Evolutionary conservation across 805 yeast genomes (phyloP).

Genomic region (Nakazawaea ambrosiae): DNA sequence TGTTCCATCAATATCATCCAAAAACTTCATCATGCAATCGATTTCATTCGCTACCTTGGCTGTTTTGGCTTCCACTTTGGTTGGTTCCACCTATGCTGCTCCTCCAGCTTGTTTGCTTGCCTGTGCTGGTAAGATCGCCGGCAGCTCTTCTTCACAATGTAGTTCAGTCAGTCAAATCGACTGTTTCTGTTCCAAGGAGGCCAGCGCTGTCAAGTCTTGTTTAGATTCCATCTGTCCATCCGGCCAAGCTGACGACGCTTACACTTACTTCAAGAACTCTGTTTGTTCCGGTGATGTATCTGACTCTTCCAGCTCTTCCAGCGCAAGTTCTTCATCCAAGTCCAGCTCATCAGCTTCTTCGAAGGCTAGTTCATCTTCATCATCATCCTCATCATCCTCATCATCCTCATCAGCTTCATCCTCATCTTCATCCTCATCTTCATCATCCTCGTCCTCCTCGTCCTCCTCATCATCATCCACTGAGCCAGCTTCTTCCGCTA

Average conservation of each 20-base stretch:
- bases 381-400: conserved; percentile 26
- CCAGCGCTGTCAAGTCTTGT: conserved; percentile 50
- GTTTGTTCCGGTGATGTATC: conserved; percentile 34
- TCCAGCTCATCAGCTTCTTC: conserved; percentile 16
- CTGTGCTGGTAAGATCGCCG: conserved; percentile 78
- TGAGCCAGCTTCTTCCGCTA: conserved; percentile 15
- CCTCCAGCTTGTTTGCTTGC: conserved; percentile 89
- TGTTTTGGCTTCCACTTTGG: conserved; percentile 24
- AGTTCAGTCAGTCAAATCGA: conserved; percentile 51
- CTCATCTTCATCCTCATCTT: conserved; percentile 21
- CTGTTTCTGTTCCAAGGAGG: conserved; percentile 62
- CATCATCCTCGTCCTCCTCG: conserved; percentile 18
- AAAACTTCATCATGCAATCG: background rate
- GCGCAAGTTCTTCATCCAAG: conserved; percentile 18
- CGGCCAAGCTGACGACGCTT: conserved; percentile 52
- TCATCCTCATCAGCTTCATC: conserved; percentile 22
- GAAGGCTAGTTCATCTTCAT: conserved; percentile 22
- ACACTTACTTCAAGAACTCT: conserved; percentile 46
- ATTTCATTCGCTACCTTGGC: background rate
- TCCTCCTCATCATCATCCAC: conserved; percentile 19
- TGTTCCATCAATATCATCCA: too few species aligned
- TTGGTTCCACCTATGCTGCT: conserved; percentile 35
- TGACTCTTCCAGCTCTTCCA: conserved; percentile 22
- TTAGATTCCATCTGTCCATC: conserved; percentile 63
- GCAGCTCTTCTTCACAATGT: conserved; percentile 46